Conservation (phyloP, 768 basidiomycete species). For the Macrolepiota fuliginosa region DNA sequence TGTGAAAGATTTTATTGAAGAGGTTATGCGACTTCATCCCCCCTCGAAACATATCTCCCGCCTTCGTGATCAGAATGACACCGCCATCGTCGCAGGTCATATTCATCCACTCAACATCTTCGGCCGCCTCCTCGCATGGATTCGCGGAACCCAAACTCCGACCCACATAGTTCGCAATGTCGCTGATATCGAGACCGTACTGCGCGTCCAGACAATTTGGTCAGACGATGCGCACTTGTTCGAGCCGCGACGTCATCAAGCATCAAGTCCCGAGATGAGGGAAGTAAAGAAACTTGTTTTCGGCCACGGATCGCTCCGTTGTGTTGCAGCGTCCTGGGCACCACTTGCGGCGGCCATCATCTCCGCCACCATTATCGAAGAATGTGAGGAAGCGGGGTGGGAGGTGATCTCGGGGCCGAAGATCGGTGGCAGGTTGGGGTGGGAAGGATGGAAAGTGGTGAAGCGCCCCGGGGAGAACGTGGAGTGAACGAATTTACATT, state of each 20-base stretch:
- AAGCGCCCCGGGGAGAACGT: not conserved
- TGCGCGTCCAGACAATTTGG: conserved; percentile 35
- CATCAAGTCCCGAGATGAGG: conserved; percentile 17
- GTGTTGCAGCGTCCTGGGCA: conserved; percentile 48
- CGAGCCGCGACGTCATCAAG: conserved; percentile 31
- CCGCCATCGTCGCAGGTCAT: conserved; percentile 4
- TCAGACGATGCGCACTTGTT: conserved; percentile 34
- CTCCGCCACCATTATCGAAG: conserved; percentile 38
- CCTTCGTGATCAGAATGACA: conserved; percentile 3
- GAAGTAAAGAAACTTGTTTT: conserved; percentile 37
- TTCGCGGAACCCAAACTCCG: not conserved
- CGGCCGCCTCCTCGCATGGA: not conserved
- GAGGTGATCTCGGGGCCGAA: conserved; percentile 24
- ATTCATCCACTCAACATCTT: not conserved
- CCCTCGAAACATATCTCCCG: conserved; percentile 48
- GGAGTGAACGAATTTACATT: not conserved
- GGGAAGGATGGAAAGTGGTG: conserved; percentile 42
- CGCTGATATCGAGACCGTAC: conserved; percentile 33
- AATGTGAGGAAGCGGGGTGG: conserved; percentile 26
- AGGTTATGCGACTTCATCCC: conserved; percentile 49
- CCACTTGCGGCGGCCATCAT: conserved; percentile 50
- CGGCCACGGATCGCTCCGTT: conserved; percentile 45
- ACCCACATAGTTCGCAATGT: conserved; percentile 18
- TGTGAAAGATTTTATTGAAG: conserved; percentile 35
- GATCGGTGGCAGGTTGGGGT: conserved; percentile 38